Base-by-base conservation (phyloP, 257 asterid species). In the Anisodus acutangulus region DNA sequence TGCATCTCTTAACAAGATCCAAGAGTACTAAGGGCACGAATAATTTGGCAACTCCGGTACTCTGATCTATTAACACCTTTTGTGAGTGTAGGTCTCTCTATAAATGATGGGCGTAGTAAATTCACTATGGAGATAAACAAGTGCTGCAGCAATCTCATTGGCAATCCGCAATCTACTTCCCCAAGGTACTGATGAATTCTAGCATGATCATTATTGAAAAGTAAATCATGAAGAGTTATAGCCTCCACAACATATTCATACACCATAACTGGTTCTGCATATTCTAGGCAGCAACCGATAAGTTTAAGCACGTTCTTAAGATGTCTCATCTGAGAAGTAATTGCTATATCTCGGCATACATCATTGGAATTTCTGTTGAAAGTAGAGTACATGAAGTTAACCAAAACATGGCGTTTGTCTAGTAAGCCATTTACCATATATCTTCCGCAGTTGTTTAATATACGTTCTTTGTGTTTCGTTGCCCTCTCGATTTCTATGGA, bases 291-390 rank as follows among this genome's bases (percentile, higher is more conserved):
- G 55, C 85, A 86, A 11, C 88, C 82, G 26, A 43, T 31, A 9
- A 67, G 83, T 72, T 83, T 83, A 4, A 83, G 67, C 9, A 68
- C 54, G 10, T 60, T 83, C 84, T 69, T 86, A 68, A 78, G 84
- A 43, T 83, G 88, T 19, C 86, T 78, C 82, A 78, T 78, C 68
- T 82, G 86, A 5, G 88, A 86, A n/a, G 82, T 83, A 57, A 79
- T 58, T 4, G 62, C 84, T 35, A 86, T 69, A 63, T 86, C 88
- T 43, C 79, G 59, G n/a, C 62, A 67, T 39, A 79, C 41, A 4
- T 79, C 8, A 55, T 17, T 13, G 35, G 35, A 31, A 13, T 15
- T 55, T 55, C 6, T 55, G 60, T 4, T 31, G 1, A 31, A 31
- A 31, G 35, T 55, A 55, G 19, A 55, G n/a, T 13, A 4, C 19